Conservation (phyloP, 2,329 filamentous ascomycete genomes). For the Colletotrichum liaoningense region DNA sequence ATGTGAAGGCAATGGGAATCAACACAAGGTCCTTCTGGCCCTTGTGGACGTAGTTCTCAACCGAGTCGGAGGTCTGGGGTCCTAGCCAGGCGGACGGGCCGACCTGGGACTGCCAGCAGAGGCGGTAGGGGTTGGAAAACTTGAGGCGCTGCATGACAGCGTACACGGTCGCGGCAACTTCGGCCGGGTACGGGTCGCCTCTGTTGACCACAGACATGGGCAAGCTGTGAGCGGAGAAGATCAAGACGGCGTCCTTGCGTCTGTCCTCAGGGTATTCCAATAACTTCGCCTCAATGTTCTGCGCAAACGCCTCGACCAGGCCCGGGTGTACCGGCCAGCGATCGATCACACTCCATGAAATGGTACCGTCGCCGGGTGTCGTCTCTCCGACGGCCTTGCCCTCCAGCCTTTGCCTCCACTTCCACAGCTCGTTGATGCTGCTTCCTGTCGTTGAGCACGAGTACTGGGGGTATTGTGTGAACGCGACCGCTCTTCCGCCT, state of each 20-base stretch:
- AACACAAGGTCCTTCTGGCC: constrained; percentile 92
- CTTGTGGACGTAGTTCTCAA: constrained; percentile 88
- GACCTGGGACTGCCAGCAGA: constrained; percentile 99
- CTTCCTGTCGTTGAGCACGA: constrained; percentile 97
- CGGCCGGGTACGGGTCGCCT: constrained; percentile 93
- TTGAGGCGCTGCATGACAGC: constrained; percentile 94
- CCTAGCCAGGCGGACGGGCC: constrained; percentile 96
- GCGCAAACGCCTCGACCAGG: constrained; percentile 90
- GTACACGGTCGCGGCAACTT: constrained; percentile 95
- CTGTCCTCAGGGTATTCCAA: constrained; percentile 85
- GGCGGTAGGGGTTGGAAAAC: constrained; percentile 89
- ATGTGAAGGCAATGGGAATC: constrained; percentile 96
- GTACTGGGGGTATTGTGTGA: constrained; percentile 98
- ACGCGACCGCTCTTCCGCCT: constrained; percentile 94
- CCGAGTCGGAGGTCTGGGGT: constrained; percentile 89
- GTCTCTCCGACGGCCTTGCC: constrained; percentile 72
- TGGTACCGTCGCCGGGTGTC: constrained; percentile 71
- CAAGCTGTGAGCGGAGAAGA: constrained; percentile 95
- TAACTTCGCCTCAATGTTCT: constrained; percentile 89
- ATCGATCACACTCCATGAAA: constrained; percentile 98
- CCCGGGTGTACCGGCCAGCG: constrained; percentile 95
- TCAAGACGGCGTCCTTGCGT: constrained; percentile 82
- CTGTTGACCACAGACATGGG: constrained; percentile 98
- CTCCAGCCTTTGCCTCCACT: constrained; percentile 90
- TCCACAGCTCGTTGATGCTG: constrained; percentile 97